These are phyloP conservation scores for Aspergillus amoenus DNA, from an alignment of 2,329 filamentous ascomycete species.

Conservation along the genomic window DNA sequence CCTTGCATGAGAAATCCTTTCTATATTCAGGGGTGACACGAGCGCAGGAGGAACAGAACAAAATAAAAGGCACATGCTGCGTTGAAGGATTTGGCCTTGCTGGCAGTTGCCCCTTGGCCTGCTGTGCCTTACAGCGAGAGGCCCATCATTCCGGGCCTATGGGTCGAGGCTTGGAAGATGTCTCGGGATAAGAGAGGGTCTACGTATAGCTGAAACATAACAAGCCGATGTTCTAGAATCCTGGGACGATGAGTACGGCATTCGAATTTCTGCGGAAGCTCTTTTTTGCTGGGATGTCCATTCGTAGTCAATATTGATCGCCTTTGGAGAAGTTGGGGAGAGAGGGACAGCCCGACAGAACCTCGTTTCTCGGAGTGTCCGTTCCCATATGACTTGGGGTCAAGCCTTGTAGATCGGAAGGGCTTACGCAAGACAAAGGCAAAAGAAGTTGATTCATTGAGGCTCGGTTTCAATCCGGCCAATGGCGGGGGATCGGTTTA, in stretches of 20 bases:
- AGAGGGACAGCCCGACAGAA: not conserved
- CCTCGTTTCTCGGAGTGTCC: not conserved
- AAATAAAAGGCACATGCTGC: not conserved
- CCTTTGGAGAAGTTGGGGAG: not conserved
- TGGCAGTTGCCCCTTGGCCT: slow-evolving; percentile 7
- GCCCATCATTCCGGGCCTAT: not conserved
- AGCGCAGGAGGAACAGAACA: not conserved
- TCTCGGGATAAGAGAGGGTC: slow-evolving; percentile 11
- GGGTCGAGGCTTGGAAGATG: slow-evolving; percentile 11
- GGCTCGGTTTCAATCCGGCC: not conserved
- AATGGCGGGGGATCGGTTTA: not conserved
- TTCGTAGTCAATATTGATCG: not conserved
- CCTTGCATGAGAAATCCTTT: not conserved
- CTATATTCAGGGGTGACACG: not conserved
- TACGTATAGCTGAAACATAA: slow-evolving; percentile 6
- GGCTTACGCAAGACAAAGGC: not conserved
- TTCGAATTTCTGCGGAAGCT: too few species aligned
- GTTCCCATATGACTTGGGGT: not conserved
- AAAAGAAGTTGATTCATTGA: not conserved
- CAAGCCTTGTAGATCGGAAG: not conserved
- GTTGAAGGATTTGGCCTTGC: not conserved
- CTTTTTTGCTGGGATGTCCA: too few species aligned
- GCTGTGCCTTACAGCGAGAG: slow-evolving; percentile 15
- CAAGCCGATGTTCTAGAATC: not conserved
- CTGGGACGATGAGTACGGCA: not conserved